Evolutionary conservation across 352 stramenopile species (phyloP), one percentile per base, ranked within the genome.

Genomic region (Globisporangium takayamanum): DNA sequence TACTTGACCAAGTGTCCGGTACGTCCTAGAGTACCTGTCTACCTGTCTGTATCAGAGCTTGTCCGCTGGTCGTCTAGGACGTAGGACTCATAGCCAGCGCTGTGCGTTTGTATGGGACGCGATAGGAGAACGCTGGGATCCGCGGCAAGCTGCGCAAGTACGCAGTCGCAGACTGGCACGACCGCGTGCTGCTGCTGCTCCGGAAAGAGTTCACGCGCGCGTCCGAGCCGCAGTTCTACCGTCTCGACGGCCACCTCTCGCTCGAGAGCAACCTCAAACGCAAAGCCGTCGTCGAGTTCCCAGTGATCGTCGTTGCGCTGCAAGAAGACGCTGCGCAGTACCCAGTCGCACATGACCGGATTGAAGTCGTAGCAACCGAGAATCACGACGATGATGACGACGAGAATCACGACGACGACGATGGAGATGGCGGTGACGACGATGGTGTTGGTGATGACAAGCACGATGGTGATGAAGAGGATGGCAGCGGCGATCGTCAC

Each of bases 271-370:
- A 88, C 48, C 44, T 94, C 33, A 87, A 88, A 55, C 82, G 80
- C 37, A 91, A 92, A 57, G 74, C 76, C 3, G 58, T 94, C 10
- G 78, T 94, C 7, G 85, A 94, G 60, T 94, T 89, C 55, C 85
- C 85, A 2, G 67, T 92, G 18, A 76, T 92, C 58, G 73, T 66
- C 2, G 79, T 94, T 28, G 77, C 72, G 36, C 63, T 84, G 2
- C 54, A 57, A 4, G 51, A 60, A 4, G 72, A 89, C 36, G 67
- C 77, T 1, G 69, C 74, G 25, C 26, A 86, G 55, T 94, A 91
- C 39, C 67, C 70, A 2, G 57, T 88, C 7, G 80, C 73, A 15
- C 66, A 88, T 44, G 82, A 92, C 53, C 59, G 78, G 49, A 92
- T 94, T 48, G 80, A 92, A 64, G 53, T 75, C 6, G 52, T 93